Percentiles rank a stretch among this genome's conserved stretches.
Evolutionary conservation across 2,329 filamentous ascomycete genomes (phyloP).

Genomic region (Talaromyces amestolkiae): DNA sequence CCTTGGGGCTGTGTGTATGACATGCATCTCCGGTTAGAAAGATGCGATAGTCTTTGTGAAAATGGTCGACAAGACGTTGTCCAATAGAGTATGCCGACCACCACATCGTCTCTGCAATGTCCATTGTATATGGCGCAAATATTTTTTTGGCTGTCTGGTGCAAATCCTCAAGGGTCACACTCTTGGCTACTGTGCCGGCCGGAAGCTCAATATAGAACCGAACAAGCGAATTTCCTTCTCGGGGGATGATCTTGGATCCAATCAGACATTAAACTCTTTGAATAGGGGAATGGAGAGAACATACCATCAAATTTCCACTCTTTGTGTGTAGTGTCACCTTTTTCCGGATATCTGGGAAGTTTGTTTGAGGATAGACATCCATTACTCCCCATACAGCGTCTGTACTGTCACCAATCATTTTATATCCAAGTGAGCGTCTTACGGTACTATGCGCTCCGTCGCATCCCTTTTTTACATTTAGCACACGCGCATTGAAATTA

Average conservation of each 20-base stretch:
- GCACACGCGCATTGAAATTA: not conserved
- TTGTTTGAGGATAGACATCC: slow-evolving; percentile 51
- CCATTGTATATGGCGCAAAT: slow-evolving; percentile 64
- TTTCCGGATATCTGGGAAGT: slow-evolving; percentile 53
- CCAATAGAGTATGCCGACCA: slow-evolving; percentile 69
- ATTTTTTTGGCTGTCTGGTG: slow-evolving; percentile 63
- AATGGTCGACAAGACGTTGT: slow-evolving; percentile 60
- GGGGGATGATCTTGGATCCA: slow-evolving; percentile 46
- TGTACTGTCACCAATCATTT: slow-evolving; percentile 55
- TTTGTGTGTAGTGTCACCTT: slow-evolving; percentile 50
- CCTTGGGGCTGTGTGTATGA: slow-evolving; percentile 30
- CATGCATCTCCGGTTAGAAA: slow-evolving; percentile 68
- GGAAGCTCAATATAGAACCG: slow-evolving; percentile 65
- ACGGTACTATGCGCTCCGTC: slow-evolving; percentile 69
- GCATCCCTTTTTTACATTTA: slow-evolving; percentile 38
- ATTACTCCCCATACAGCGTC: slow-evolving; percentile 47
- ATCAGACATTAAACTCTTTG: not conserved
- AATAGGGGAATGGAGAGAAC: slow-evolving; percentile 61
- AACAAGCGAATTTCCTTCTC: slow-evolving; percentile 58
- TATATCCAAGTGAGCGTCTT: slow-evolving; percentile 56
- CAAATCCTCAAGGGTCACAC: slow-evolving; percentile 60
- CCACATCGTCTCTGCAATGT: slow-evolving; percentile 64
- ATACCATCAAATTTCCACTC: slow-evolving; percentile 55
- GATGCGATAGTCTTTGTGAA: slow-evolving; percentile 57
- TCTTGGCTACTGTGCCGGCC: slow-evolving; percentile 48